Conservation (phyloP, 2,329 filamentous ascomycete species). For the Phoma sp. region DNA sequence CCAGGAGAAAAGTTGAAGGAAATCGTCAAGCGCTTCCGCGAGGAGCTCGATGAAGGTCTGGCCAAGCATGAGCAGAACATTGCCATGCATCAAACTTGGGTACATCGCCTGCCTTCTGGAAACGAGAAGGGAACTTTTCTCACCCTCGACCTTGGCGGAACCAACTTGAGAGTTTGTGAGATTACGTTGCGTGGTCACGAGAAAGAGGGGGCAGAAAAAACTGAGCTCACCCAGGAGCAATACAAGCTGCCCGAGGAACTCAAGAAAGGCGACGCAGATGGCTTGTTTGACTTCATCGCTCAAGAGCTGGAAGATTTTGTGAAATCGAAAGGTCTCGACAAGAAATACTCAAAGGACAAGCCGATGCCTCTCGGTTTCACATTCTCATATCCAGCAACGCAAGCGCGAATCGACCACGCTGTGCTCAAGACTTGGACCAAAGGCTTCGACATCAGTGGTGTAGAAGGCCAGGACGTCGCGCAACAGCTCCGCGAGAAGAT, state of each 20-base stretch:
- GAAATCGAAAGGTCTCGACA: constrained; percentile 76
- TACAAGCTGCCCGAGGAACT: constrained; percentile 94
- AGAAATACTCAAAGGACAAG: constrained; percentile 65
- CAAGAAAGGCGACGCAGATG: constrained; percentile 81
- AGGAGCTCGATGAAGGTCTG: constrained; percentile 36
- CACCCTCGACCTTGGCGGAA: constrained; percentile 94
- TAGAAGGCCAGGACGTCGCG: constrained; percentile 89
- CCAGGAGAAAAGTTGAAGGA: constrained; percentile 27
- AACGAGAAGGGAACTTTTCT: constrained; percentile 87
- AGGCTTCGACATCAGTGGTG: constrained; percentile 91
- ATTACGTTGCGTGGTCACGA: constrained; percentile 86
- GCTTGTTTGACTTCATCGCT: constrained; percentile 94
- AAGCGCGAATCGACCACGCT: constrained; percentile 92
- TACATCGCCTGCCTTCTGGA: constrained; percentile 86
- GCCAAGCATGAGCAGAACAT: constrained; percentile 29
- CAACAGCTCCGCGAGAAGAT: constrained; percentile 85
- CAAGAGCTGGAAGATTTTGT: constrained; percentile 92
- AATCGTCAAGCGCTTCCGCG: constrained; percentile 30
- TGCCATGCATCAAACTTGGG: constrained; percentile 98
- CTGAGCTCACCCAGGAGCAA: constrained; percentile 84
- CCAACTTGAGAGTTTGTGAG: constrained; percentile 93
- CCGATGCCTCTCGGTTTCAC: constrained; percentile 88
- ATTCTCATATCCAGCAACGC: constrained; percentile 93
- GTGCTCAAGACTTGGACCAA: constrained; percentile 96
- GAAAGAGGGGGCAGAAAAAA: constrained; percentile 75